Conservation (phyloP, 1,139 yeast genomes). For the Saccharomyces uvarum region DNA sequence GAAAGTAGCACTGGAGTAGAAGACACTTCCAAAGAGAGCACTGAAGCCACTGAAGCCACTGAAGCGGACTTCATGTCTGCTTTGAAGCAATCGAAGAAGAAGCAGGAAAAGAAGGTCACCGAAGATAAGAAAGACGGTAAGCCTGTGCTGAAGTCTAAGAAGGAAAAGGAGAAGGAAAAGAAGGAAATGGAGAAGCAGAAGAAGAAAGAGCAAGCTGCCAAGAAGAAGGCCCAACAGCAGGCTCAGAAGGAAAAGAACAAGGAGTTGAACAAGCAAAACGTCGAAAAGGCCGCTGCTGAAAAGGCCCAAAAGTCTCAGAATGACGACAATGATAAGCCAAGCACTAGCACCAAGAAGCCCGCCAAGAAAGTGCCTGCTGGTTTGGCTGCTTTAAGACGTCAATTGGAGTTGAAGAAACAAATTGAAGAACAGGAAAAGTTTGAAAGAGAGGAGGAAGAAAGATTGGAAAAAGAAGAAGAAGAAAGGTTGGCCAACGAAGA, state of each 20-base stretch:
- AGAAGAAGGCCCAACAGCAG: slow-evolving; percentile 70
- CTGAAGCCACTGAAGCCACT: slow-evolving; percentile 27
- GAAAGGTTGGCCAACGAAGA: slow-evolving; percentile 45
- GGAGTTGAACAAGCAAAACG: slow-evolving; percentile 35
- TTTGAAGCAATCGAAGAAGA: slow-evolving; percentile 68
- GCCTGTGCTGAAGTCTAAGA: slow-evolving; percentile 79
- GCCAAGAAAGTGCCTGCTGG: slow-evolving; percentile 73
- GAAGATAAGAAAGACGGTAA: slow-evolving; percentile 43
- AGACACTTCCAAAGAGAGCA: slow-evolving; percentile 35
- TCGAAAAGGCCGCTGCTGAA: slow-evolving; percentile 41
- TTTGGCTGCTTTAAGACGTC: slow-evolving; percentile 72
- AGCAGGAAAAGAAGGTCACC: slow-evolving; percentile 52
- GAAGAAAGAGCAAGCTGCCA: slow-evolving; percentile 85
- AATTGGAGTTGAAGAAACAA: slow-evolving; percentile 79
- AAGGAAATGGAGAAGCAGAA: slow-evolving; percentile 92
- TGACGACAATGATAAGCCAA: slow-evolving; percentile 28
- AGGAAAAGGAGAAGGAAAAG: slow-evolving; percentile 95
- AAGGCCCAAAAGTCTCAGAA: slow-evolving; percentile 33
- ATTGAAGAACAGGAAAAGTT: slow-evolving; percentile 61
- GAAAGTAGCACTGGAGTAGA: slow-evolving; percentile 20
- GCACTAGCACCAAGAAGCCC: slow-evolving; percentile 44
- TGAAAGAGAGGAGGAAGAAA: slow-evolving; percentile 51
- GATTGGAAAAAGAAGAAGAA: slow-evolving; percentile 56
- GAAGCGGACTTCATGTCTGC: slow-evolving; percentile 73
- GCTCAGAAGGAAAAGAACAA: slow-evolving; percentile 60